A percentile compares a stretch with the other conserved stretches of the same genome.
These are phyloP conservation scores for Spizellomyces punctatus DNA, from an alignment of 192 early-diverging fungal species.

Conservation along the genomic window DNA sequence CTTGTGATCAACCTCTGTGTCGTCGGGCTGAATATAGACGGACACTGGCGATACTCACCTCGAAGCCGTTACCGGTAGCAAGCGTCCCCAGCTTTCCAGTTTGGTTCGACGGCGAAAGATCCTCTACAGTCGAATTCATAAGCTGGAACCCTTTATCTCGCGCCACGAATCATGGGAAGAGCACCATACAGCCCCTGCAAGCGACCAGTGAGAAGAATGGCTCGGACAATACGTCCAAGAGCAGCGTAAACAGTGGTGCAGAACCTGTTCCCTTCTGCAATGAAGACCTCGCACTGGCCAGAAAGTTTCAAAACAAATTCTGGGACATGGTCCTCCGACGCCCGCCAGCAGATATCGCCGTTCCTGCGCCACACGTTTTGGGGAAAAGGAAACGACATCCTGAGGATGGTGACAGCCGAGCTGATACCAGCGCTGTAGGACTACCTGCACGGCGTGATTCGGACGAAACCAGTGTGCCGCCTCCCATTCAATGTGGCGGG, in stretches of 20 bases:
- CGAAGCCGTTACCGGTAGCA: slow-evolving; percentile 25
- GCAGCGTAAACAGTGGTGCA: no score
- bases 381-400: slow-evolving; percentile 22
- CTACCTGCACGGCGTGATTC: neutral
- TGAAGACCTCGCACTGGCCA: neutral
- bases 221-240: no score
- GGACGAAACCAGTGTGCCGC: neutral
- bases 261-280: no score
- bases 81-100: slow-evolving; percentile 32
- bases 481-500: neutral
- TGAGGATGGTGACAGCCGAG: neutral
- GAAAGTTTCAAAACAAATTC: slow-evolving; percentile 40
- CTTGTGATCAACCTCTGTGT: slow-evolving; percentile 9
- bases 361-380: neutral
- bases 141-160: slow-evolving; percentile 1
- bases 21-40: no score
- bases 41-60: slow-evolving; percentile 41
- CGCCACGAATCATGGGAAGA: no score
- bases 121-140: slow-evolving; percentile 34
- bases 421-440: neutral
- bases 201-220: no score
- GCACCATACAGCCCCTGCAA: no score
- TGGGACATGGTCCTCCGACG: slow-evolving; percentile 34
- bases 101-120: slow-evolving; percentile 17
- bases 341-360: neutral